Percentiles rank a stretch among this genome's conserved stretches.
Evolutionary conservation across 2,329 filamentous ascomycete species (phyloP).

Genomic region (Claviceps digitariae): DNA sequence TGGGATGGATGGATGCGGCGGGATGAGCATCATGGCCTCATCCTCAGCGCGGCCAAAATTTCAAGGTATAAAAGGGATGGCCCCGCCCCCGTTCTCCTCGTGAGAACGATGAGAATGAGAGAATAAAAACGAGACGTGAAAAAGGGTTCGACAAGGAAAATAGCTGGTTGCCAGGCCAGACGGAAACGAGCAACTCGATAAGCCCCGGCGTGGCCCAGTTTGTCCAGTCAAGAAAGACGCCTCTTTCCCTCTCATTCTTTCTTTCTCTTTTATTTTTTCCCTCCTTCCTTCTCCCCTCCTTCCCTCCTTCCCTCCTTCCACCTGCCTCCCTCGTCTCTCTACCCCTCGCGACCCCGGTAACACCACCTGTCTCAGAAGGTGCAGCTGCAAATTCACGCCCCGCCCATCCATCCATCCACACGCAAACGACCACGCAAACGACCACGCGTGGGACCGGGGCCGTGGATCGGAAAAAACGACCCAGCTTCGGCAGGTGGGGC

Average conservation of each 20-base stretch:
- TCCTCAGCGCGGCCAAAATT: not conserved
- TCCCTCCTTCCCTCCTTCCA: not conserved
- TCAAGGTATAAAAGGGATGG: constrained; percentile 5
- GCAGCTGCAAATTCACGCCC: not conserved
- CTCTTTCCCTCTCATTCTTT: not conserved
- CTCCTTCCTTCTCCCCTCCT: not conserved
- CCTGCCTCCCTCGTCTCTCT: not conserved
- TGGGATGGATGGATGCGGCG: not conserved
- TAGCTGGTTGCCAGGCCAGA: constrained; percentile 5
- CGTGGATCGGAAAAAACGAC: not conserved
- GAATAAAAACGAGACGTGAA: not conserved
- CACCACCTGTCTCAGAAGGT: not conserved
- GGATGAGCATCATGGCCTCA: constrained; percentile 4
- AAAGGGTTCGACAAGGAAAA: not conserved
- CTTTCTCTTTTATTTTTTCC: too few species aligned
- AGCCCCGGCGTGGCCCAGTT: not conserved
- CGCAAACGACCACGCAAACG: not conserved
- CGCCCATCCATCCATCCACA: too few species aligned
- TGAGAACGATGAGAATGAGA: not conserved
- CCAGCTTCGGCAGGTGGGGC: constrained; percentile 3
- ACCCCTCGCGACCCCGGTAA: not conserved
- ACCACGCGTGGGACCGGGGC: not conserved
- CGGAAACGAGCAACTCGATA: constrained; percentile 3
- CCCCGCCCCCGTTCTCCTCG: not conserved
- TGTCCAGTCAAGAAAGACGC: not conserved